Conservation (phyloP, 495 filamentous ascomycete species). For the Bacidia gigantensis region DNA sequence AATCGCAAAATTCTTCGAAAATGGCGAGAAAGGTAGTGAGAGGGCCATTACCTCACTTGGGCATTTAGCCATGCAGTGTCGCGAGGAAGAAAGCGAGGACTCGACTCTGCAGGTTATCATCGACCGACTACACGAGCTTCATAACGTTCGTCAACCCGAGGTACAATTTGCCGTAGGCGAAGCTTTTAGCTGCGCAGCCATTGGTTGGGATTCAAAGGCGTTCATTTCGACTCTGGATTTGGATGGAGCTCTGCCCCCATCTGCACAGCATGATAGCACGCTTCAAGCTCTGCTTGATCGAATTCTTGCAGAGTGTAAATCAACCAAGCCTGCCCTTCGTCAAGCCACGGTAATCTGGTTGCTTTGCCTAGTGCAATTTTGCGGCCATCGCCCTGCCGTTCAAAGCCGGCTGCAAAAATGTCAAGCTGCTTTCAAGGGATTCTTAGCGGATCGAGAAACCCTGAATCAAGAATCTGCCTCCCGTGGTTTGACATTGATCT, state of each 20-base stretch:
- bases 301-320: constrained; percentile 56
- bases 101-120: constrained; percentile 33
- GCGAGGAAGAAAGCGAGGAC: constrained; percentile 23
- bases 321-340: constrained; percentile 71
- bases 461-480: constrained; percentile 92
- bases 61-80: constrained; percentile 43
- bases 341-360: constrained; percentile 90
- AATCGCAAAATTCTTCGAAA: constrained; percentile 42
- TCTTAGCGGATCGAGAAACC: constrained; percentile 81
- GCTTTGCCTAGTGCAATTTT: constrained; percentile 82
- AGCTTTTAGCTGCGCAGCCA: constrained; percentile 60
- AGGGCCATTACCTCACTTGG: constrained; percentile 67
- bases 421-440: constrained; percentile 73
- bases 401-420: constrained; percentile 60
- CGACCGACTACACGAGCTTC: constrained; percentile 52
- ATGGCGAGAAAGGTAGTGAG: constrained; percentile 70
- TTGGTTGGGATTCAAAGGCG: constrained; percentile 63
- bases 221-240: constrained; percentile 47
- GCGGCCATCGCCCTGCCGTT: constrained; percentile 57
- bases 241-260: constrained; percentile 32
- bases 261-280: constrained; percentile 31
- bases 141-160: constrained; percentile 72
- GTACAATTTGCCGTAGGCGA: constrained; percentile 82
- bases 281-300: constrained; percentile 48
- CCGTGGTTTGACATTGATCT: constrained; percentile 75